Evolutionary conservation across 2,329 filamentous ascomycete genomes (phyloP).

Genomic region (Pseudogymnoascus sp.): DNA sequence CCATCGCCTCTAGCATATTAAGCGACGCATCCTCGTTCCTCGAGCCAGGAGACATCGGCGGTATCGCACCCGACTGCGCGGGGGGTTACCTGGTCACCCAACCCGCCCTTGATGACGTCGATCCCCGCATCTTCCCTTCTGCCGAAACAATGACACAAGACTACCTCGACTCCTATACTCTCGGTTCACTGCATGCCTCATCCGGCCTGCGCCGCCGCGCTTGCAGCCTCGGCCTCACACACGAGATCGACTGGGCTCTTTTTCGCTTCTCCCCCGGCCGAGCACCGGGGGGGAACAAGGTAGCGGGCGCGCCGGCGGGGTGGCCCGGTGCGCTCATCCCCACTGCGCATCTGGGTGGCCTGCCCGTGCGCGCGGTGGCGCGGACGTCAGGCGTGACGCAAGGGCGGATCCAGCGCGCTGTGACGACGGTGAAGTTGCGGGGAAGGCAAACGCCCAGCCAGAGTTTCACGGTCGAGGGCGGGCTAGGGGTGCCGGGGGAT

Average conservation of each 20-base stretch:
- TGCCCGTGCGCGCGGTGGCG: constrained; percentile 80
- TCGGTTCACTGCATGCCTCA: constrained; percentile 82
- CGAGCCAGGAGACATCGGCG: constrained; percentile 55
- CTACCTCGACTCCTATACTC: constrained; percentile 69
- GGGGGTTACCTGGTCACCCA: constrained; percentile 80
- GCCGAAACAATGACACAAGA: constrained; percentile 67
- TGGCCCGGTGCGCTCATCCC: constrained; percentile 54
- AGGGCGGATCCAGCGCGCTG: constrained; percentile 67
- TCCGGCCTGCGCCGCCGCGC: constrained; percentile 77
- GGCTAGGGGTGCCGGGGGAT: constrained; percentile 71
- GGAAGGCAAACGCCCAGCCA: constrained; percentile 75
- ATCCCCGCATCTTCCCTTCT: constrained; percentile 72
- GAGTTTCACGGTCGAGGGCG: constrained; percentile 52
- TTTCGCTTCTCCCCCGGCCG: constrained; percentile 71
- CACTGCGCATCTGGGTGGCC: constrained; percentile 57
- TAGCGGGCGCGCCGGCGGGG: constrained; percentile 34
- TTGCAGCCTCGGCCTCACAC: constrained; percentile 58
- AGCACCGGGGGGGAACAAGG: constrained; percentile 63
- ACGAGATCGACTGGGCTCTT: constrained; percentile 94
- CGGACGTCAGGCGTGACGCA: constrained; percentile 77
- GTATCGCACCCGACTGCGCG: constrained; percentile 67
- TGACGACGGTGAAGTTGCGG: constrained; percentile 81
- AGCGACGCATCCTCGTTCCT: constrained; percentile 45
- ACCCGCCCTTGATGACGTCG: constrained; percentile 81
- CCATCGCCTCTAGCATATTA: constrained; percentile 20